Conservation (phyloP, 768 basidiomycete species). For the Mrakia hoshinonis region DNA sequence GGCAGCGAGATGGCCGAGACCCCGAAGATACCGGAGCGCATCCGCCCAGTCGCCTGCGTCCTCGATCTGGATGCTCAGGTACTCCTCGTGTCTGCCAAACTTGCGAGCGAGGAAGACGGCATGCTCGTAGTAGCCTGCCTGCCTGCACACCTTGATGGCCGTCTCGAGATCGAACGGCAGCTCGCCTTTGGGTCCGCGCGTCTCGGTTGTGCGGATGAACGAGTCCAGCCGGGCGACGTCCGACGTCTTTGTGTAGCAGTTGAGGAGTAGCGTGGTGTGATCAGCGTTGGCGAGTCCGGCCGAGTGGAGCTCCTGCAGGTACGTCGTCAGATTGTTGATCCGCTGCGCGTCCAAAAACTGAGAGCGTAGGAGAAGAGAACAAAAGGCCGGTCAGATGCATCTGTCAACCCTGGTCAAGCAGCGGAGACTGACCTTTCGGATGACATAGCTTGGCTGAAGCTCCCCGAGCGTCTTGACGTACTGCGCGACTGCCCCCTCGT, state of each 20-base stretch:
- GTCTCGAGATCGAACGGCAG: constrained; percentile 95
- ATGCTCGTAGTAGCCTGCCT: constrained; percentile 92
- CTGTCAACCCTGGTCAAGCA: not conserved
- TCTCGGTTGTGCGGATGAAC: constrained; percentile 65
- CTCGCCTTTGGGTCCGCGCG: constrained; percentile 47
- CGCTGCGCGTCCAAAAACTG: constrained; percentile 95
- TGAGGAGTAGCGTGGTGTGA: constrained; percentile 90
- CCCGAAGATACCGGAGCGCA: constrained; percentile 69
- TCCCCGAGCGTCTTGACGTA: constrained; percentile 78
- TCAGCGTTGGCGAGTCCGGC: constrained; percentile 85
- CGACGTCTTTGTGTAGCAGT: constrained; percentile 94
- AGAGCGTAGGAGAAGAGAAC: not conserved
- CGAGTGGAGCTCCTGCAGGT: constrained; percentile 88
- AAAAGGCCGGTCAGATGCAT: constrained; percentile 14
- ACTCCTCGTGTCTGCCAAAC: constrained; percentile 86
- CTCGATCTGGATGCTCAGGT: constrained; percentile 85
- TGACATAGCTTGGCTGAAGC: constrained; percentile 88
- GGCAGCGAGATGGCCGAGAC: constrained; percentile 67
- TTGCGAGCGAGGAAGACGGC: constrained; percentile 87
- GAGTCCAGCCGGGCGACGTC: constrained; percentile 78
- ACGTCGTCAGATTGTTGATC: constrained; percentile 88
- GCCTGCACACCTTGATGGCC: constrained; percentile 89
- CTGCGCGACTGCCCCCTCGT: constrained; percentile 85
- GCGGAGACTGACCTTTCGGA: constrained; percentile 70
- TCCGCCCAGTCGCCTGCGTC: constrained; percentile 74